These are phyloP conservation scores for Apium graveolens DNA, from an alignment of 129 eudicot genomes.

Conservation along the genomic window DNA sequence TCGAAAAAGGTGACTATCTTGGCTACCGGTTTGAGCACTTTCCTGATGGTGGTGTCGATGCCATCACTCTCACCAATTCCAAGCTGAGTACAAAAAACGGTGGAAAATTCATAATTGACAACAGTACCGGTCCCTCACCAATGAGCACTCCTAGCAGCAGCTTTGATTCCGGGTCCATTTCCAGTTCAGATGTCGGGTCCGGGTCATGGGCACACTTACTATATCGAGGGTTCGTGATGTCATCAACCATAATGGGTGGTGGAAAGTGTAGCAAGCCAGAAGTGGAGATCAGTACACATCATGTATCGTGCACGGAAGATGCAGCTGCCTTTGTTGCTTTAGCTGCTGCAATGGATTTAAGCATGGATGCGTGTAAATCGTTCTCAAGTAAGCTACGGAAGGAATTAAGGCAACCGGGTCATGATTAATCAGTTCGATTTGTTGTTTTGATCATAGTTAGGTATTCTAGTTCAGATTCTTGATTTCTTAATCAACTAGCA, in stretches of 20 bases:
- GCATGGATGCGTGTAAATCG: constrained; percentile 67
- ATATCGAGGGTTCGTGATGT: constrained; percentile 89
- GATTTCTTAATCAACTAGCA: constrained; percentile 1
- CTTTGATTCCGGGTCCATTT: constrained; percentile 50
- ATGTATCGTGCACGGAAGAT: constrained; percentile 83
- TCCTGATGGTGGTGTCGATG: constrained; percentile 58
- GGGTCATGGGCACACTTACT: constrained; percentile 67
- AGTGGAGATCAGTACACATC: constrained; percentile 84
- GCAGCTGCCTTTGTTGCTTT: constrained; percentile 84
- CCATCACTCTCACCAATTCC: constrained; percentile 48
- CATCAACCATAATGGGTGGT: constrained; percentile 65
- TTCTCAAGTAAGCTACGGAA: constrained; percentile 71
- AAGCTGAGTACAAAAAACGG: constrained; percentile 42
- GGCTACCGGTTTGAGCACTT: constrained; percentile 70
- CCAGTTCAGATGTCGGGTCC: constrained; percentile 56
- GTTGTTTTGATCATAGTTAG: neutral
- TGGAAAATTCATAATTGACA: constrained; percentile 63
- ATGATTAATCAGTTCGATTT: constrained; percentile 4
- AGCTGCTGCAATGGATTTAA: constrained; percentile 79
- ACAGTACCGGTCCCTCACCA: constrained; percentile 45
- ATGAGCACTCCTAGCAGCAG: constrained; percentile 65
- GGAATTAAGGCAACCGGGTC: constrained; percentile 64
- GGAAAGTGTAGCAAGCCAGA: constrained; percentile 58
- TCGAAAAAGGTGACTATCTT: constrained; percentile 42
- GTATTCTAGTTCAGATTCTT: neutral